Base-by-base conservation (phyloP, 1,284 basidiomycete genomes). In the Moesziomyces globuligerus region DNA sequence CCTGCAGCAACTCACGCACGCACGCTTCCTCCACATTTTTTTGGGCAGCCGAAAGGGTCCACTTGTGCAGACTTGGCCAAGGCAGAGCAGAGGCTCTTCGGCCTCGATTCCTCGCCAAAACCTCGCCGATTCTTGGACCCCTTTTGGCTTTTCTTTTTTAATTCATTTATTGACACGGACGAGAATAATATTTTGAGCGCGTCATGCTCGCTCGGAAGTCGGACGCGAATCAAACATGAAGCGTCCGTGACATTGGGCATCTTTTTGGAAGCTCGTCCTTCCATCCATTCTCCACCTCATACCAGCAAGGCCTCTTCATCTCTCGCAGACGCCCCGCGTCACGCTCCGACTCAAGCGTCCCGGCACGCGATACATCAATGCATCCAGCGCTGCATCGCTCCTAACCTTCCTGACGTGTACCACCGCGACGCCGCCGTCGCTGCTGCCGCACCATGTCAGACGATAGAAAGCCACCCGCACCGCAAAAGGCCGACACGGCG, bases 401-500 rank as follows among this genome's bases (percentile, higher is more conserved):
- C 10, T 34, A 34, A 6, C 32, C 32, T 5, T n/a, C n/a, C n/a
- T 26, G 54, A 49, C 29, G 37, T 38, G 11, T 24, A 6, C 18
- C 32, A 21, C 2, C 28, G 3, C 21, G n/a, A 10, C 18, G 18
- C 7, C n/a, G 29, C 29, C 4, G 24, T 3, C n/a, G 18, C 15
- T n/a, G 25, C 24, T 7, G 24, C 17, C 20, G 32, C 47, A 32
- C 7, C 25, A 66, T 66, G 62, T 28, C 44, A 23, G 48, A 48
- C 25, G 47, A 53, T 3, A 34, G 32, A 17, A 66, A 59, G 25
- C 48, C 53, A 3, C 24, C 38, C 13, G 41, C 53, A 17, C 18
- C 44, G 18, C 20, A 25, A 28, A 26, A 43, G 13, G 3, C 32
- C 15, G 32, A 13, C 4, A 10, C 52, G 40, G 48, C 51, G 50